Conservation (phyloP, 2,329 filamentous ascomycete genomes). For the Microascus cirrosus region DNA sequence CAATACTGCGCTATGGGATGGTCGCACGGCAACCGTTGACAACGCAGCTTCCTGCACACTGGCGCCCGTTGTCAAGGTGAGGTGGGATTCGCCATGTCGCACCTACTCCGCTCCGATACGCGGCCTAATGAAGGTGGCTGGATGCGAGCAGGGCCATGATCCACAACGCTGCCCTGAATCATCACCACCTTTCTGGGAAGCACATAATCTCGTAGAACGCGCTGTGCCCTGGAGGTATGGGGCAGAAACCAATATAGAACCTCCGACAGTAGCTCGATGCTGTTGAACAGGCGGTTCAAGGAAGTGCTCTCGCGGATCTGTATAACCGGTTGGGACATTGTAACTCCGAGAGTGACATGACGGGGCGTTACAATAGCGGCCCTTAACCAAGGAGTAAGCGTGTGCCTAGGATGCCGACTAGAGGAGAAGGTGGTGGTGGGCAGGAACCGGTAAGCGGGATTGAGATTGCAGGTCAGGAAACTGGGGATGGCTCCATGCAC, state of each 20-base stretch:
- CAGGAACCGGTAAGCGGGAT: background rate
- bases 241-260: too few species aligned
- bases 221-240: too few species aligned
- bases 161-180: background rate
- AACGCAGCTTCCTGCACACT: background rate
- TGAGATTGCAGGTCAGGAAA: background rate
- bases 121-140: background rate
- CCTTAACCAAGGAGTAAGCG: too few species aligned
- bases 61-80: background rate
- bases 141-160: background rate
- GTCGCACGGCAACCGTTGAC: background rate
- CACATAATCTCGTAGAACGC: too few species aligned
- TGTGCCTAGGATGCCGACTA: background rate
- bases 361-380: too few species aligned
- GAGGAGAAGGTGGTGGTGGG: background rate
- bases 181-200: too few species aligned
- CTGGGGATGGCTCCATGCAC: background rate
- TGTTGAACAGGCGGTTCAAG: too few species aligned
- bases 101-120: background rate
- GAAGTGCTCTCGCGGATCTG: too few species aligned
- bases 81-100: background rate
- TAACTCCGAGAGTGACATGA: too few species aligned
- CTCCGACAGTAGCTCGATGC: too few species aligned
- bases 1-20: background rate
- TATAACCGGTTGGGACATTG: too few species aligned